Evolutionary conservation across 768 basidiomycete species (phyloP).

Genomic region (Dendrothele bispora): DNA sequence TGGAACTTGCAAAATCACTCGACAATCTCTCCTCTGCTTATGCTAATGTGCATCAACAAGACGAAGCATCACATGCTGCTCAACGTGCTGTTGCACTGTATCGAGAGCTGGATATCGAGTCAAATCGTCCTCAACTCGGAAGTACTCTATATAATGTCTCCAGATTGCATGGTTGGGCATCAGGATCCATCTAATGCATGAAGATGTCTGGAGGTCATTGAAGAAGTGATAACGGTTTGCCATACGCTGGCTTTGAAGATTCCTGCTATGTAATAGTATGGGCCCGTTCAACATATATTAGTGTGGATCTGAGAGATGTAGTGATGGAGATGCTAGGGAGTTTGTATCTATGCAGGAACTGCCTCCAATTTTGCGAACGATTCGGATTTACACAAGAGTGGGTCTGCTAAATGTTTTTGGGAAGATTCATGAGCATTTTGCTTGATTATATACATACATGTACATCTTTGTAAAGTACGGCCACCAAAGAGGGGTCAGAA

Average conservation of each 20-base stretch:
- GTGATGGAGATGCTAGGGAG: too few relatives aligned
- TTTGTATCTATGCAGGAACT: too few relatives aligned
- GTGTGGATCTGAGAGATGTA: too few relatives aligned
- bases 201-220: slow-evolving; percentile 9
- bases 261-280: too few relatives aligned
- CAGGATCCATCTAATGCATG: slow-evolving; percentile 5
- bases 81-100: slow-evolving; percentile 7
- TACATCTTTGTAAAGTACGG: too few relatives aligned
- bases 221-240: slow-evolving; percentile 1
- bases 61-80: slow-evolving; percentile 7
- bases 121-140: slow-evolving; percentile 8
- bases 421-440: too few relatives aligned
- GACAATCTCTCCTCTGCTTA: slow-evolving; percentile 5
- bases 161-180: slow-evolving; percentile 4
- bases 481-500: too few relatives aligned
- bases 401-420: too few relatives aligned
- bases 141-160: slow-evolving; percentile 7
- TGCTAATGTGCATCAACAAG: neutral
- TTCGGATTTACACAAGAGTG: too few relatives aligned
- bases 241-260: neutral
- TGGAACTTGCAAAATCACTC: slow-evolving; percentile 9
- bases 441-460: too few relatives aligned
- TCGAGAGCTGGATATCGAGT: slow-evolving; percentile 5
- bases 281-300: too few relatives aligned
- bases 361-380: too few relatives aligned